Percentiles rank a stretch among this genome's conserved stretches.
These are phyloP conservation scores for Oryza glumipatula DNA, from an alignment of 176 grass and related monocot genomes.

Conservation along the genomic window DNA sequence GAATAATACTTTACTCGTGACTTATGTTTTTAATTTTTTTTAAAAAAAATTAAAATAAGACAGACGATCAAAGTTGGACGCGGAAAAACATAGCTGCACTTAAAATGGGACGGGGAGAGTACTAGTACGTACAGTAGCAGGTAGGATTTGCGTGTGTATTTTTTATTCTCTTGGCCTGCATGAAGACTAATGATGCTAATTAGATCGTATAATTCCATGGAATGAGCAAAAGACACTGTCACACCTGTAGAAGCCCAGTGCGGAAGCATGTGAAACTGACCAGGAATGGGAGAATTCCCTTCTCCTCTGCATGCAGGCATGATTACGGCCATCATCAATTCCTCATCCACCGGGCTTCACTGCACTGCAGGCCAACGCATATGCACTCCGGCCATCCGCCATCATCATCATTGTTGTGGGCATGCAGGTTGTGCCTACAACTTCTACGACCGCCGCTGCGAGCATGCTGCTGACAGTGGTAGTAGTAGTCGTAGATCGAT, in stretches of 20 bases:
- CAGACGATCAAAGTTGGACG: too few relatives aligned
- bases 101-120: too few relatives aligned
- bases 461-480: background rate
- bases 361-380: slow-evolving; percentile 8
- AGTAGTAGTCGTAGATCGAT: too few relatives aligned
- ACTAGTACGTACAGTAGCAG: background rate
- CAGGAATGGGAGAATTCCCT: background rate
- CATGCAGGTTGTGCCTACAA: slow-evolving; percentile 24
- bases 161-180: slow-evolving; percentile 38
- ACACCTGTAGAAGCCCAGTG: background rate
- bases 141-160: background rate
- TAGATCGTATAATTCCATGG: slow-evolving; percentile 31
- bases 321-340: slow-evolving; percentile 52
- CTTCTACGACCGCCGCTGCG: background rate
- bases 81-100: too few relatives aligned
- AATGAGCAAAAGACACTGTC: background rate
- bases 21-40: too few relatives aligned
- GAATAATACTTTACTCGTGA: too few relatives aligned
- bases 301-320: slow-evolving; percentile 44
- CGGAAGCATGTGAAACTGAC: background rate
- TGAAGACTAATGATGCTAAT: slow-evolving; percentile 45
- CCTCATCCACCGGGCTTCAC: slow-evolving; percentile 41
- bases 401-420: slow-evolving; percentile 28
- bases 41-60: too few relatives aligned
- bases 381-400: background rate